Base-by-base conservation (phyloP, 441 rosid genomes). In the Oxalis stricta region DNA sequence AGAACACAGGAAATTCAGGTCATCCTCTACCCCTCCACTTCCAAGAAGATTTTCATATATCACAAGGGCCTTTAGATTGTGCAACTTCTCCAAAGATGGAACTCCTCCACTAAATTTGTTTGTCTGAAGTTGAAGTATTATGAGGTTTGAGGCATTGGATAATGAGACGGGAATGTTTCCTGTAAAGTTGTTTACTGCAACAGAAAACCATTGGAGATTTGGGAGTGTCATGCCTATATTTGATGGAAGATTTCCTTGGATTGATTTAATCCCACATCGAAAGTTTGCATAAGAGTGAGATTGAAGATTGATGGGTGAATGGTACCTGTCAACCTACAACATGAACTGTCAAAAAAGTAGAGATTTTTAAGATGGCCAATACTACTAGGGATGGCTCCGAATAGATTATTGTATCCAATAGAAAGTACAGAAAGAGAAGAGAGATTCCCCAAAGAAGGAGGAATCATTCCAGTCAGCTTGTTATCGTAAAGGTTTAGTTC, bases 391-490 rank as follows among this genome's bases (percentile, higher is more conserved):
- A 50, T 50, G 22, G 9, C 31, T 15, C 54, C 54, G 9, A 36
- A 26, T 5, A 49, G 7, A 9, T 14, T 5, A 29, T 49, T 49
- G 7, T 1, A 2, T 2, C 7, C 16, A 18, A 31, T 17, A 10
- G 44, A 28, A 2, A 49, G 8, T 10, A 2, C 1, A 12, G 18
- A 14, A 3, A 49, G 45, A 3, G 53, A 26, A 1, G 54, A 11
- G 7, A 50, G 9, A 10, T 44, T 41, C 12, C 21, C 23, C 8
- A 44, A 1, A 22, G 46, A 42, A 36, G 43, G 5, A 9, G 46
- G 52, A 12, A 55, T 46, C 7, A 14, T 39, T 17, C 59, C 65
- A 10, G 46, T 46, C 18, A 60, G 22, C 18, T 34, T 10, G 24
- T 51, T 51, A 0, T 13, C 1, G 9, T 15, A 18, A 11, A 51